Evolutionary conservation across 2,329 filamentous ascomycete genomes (phyloP), one percentile per base, ranked within the genome.

Genomic region (Ascochyta pisi): DNA sequence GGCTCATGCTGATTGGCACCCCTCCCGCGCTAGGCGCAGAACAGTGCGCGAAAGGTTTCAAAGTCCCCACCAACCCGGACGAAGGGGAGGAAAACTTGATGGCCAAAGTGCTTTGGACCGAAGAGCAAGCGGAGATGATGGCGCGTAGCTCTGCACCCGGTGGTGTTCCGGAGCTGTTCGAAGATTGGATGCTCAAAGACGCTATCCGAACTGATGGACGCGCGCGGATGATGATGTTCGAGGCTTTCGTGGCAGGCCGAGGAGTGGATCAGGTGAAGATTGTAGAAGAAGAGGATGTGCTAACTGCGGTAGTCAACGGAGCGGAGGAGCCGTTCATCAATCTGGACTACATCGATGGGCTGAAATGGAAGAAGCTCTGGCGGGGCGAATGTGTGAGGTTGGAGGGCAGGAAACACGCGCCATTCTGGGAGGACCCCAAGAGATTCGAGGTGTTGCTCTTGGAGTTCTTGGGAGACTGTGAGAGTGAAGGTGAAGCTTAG

Each of bases 241-340:
- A 58, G 12, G 58, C 50, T 15, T 64, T 68, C 40, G 50, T 56
- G 26, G 59, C 38, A 2, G 64, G 60, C 2, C 38, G 40, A 3
- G 66, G 63, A 1, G 48, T 41, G 2, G 15, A 50, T 29, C 19
- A 41, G 37, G 46, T 41, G 27, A 12, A 37, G 3, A 12, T 49
- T 23, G 35, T 49, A 13, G 46, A 41, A 52, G 50, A 50, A 26
- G 62, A 44, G 6, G 61, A 63, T 16, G 62, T 68, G 41, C 35
- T 64, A 10, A 35, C 68, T 41, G 70, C 61, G 6, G 70, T 75
- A 4, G 64, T 74, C 8, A 73, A 74, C 54, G 71, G 71, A 1
- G 61, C 29, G 3, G 58, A 63, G 1, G 71, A 74, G 41, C 69
- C 66, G 33, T 74, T 64, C 52, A 61, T 75, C 6, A 63, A 71